These are phyloP conservation scores for Aspergillus hiratsukae DNA, from an alignment of 2,329 filamentous ascomycete species.

Conservation along the genomic window DNA sequence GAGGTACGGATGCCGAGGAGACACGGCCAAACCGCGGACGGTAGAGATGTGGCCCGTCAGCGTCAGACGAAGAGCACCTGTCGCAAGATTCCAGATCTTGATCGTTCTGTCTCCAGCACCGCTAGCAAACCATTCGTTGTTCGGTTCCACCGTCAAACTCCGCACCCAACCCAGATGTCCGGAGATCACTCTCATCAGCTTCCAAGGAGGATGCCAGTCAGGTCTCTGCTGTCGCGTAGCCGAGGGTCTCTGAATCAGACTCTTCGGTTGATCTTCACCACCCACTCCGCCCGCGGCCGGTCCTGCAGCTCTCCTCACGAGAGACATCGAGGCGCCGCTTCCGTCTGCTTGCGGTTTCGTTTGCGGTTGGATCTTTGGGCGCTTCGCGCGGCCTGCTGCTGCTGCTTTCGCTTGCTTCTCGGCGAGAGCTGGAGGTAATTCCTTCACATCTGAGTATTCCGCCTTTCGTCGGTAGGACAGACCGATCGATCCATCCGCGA, in stretches of 20 bases:
- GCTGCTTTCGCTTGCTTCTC: constrained; percentile 69
- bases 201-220: constrained; percentile 98
- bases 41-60: constrained; percentile 93
- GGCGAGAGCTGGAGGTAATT: constrained; percentile 71
- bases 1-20: constrained; percentile 87
- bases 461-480: constrained; percentile 43
- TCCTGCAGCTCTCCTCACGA: constrained; percentile 42
- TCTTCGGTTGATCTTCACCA: constrained; percentile 49
- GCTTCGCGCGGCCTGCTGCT: constrained; percentile 60
- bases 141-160: constrained; percentile 82
- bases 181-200: constrained; percentile 94
- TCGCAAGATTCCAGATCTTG: constrained; percentile 97
- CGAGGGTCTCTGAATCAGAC: constrained; percentile 59
- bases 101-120: constrained; percentile 94
- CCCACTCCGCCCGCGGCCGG: constrained; percentile 29
- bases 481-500: constrained; percentile 39
- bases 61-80: constrained; percentile 76
- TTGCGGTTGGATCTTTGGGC: constrained; percentile 50
- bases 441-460: constrained; percentile 75
- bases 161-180: constrained; percentile 96
- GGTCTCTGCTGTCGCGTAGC: constrained; percentile 66
- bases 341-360: constrained; percentile 49
- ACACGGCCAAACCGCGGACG: constrained; percentile 86
- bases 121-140: constrained; percentile 96
- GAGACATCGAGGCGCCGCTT: constrained; percentile 52